Evolutionary conservation across 139 green algal species (phyloP), one percentile per base, ranked within the genome.

Genomic region (Nannochloris sp.): DNA sequence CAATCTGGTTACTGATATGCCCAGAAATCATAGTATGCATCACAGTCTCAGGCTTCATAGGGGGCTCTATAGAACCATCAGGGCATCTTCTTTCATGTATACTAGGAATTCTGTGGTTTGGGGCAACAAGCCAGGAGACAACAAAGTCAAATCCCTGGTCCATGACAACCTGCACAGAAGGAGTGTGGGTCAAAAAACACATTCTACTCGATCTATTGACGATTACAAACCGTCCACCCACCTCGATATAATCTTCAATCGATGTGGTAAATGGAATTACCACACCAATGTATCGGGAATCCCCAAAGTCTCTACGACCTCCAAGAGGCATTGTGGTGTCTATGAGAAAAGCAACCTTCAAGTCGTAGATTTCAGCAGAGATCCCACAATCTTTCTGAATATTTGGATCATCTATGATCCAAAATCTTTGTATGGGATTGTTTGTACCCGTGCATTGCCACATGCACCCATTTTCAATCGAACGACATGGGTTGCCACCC

Each of bases 81-180:
- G 66, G 46, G 68, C 37, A 51, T 61, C 59, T 45, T 63, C 60
- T 29, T 56, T 23, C 50, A 20, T 62, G 53, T n/a, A 64, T 61
- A n/a, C 25, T 53, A 36, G 1, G 76, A 40, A 40, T 40, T 40
- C 6, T 70, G 70, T 17, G 69, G 76, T 17, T 68, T 58, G 79
- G 77, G 14, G 79, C 71, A 57, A 85, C 79, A 28, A 98, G 73
- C 0, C 89, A 88, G 4, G 79, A 69, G 8, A 94, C 67, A 1
- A 95, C 46, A 71, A 96, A 98, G 68, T 98, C 92, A 61, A 97
- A 96, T 2, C 90, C 92, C 43, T 79, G 81, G 2, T 74, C 31
- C 23, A 88, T 60, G 9, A 75, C 49, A 30, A 70, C 66, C 87
- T 92, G 82, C 50, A 64, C 46, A 11, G 20, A 20, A 11, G 17